These are phyloP conservation scores for Suhomyces atakaporum DNA, from an alignment of 1,139 yeast genomes.

Conservation along the genomic window DNA sequence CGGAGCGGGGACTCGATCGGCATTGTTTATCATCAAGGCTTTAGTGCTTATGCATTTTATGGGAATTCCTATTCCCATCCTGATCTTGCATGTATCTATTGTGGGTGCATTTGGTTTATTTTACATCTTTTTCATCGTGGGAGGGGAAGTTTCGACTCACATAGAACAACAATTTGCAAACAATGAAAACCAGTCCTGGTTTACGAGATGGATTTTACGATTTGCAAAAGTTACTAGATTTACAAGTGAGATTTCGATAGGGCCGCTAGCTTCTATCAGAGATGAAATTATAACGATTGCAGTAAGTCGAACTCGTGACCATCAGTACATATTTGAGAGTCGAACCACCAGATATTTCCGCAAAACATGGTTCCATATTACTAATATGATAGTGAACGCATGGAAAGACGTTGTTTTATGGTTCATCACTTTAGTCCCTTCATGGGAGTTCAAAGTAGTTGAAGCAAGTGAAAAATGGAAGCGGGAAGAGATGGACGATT, in stretches of 20 bases:
- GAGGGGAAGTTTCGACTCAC: slow-evolving; percentile 1
- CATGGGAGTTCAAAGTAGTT: slow-evolving; percentile 17
- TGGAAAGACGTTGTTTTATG: slow-evolving; percentile 27
- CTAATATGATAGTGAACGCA: slow-evolving; percentile 17
- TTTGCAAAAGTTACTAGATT: slow-evolving; percentile 8
- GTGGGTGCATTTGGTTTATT: slow-evolving; percentile 4
- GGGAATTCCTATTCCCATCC: slow-evolving; percentile 13
- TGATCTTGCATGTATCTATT: slow-evolving; percentile 8
- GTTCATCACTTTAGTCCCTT: slow-evolving; percentile 24
- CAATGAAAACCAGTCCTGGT: not conserved
- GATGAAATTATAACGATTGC: slow-evolving; percentile 21
- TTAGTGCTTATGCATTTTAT: slow-evolving; percentile 15
- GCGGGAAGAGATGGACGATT: slow-evolving; percentile 21
- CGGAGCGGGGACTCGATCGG: slow-evolving; percentile 6
- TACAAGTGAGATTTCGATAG: slow-evolving; percentile 11
- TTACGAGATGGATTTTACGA: not conserved
- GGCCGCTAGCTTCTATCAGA: not conserved
- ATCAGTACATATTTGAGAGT: slow-evolving; percentile 21
- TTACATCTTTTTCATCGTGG: slow-evolving; percentile 8
- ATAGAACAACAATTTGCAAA: slow-evolving; percentile 2
- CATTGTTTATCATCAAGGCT: slow-evolving; percentile 9
- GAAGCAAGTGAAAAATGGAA: slow-evolving; percentile 22
- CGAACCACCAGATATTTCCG: slow-evolving; percentile 10
- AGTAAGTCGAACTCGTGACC: slow-evolving; percentile 28
- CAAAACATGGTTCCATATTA: slow-evolving; percentile 14